These are phyloP conservation scores for Populus simonii DNA, from an alignment of 345 rosid species.

Conservation along the genomic window DNA sequence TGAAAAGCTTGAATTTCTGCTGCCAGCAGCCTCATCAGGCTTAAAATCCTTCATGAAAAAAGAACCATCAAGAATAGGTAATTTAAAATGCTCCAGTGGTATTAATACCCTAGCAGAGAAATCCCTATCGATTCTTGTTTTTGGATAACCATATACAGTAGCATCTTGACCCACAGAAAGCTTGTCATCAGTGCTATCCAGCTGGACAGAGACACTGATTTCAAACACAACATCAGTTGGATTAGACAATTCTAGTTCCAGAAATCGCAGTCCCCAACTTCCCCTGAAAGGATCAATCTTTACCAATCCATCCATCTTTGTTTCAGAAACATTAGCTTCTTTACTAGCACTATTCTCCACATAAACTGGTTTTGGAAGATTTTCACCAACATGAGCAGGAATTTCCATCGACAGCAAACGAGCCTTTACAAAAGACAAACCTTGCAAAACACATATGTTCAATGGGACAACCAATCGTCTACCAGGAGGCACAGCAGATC, in stretches of 20 bases:
- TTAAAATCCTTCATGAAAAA: conserved; percentile 68
- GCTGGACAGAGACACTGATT: conserved; percentile 74
- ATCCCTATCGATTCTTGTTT: conserved; percentile 88
- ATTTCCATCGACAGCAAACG: conserved; percentile 98
- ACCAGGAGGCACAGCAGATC: conserved; percentile 63
- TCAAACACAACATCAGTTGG: conserved; percentile 96
- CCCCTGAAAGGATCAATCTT: conserved; percentile 94
- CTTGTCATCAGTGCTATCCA: conserved; percentile 55
- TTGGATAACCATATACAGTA: conserved; percentile 72
- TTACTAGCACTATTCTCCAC: conserved; percentile 23
- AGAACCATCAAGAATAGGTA: conserved; percentile 88
- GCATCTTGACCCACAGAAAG: conserved; percentile 44
- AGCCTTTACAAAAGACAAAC: conserved; percentile 89
- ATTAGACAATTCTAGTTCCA: conserved; percentile 88
- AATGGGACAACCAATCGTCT: conserved; percentile 88
- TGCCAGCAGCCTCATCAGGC: conserved; percentile 38
- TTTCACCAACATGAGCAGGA: conserved; percentile 81
- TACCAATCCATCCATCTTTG: conserved; percentile 68
- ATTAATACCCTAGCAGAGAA: conserved; percentile 86
- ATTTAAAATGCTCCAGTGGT: conserved; percentile 93
- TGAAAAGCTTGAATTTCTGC: conserved; percentile 61
- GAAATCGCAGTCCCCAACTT: conserved; percentile 96
- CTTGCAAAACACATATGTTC: conserved; percentile 83
- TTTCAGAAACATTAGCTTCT: conserved; percentile 47
- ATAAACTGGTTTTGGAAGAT: conserved; percentile 40